Evolutionary conservation across 345 rosid genomes (phyloP).

Genomic region (Turnera subulata): DNA sequence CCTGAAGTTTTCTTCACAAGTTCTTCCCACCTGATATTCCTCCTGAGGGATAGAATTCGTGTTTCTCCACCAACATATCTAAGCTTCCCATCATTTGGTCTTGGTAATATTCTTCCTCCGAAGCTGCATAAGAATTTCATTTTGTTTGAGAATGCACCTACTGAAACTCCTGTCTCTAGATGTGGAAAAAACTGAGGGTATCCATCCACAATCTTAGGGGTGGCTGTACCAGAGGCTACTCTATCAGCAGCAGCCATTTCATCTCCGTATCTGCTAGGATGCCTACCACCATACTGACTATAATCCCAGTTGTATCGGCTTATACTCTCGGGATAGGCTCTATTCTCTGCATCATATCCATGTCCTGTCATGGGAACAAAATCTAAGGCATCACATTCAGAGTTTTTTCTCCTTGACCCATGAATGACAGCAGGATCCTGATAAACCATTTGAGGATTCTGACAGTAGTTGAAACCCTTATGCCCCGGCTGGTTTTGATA

Average conservation of each 20-base stretch:
- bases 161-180: slow-evolving; percentile 23
- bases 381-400: slow-evolving; percentile 35
- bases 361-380: slow-evolving; percentile 24
- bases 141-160: slow-evolving; percentile 28
- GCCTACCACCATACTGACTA: slow-evolving; percentile 22
- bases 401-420: slow-evolving; percentile 38
- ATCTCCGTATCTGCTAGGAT: slow-evolving; percentile 17
- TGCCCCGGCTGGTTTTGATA: slow-evolving; percentile 17
- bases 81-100: slow-evolving; percentile 81
- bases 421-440: slow-evolving; percentile 38
- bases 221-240: slow-evolving; percentile 8
- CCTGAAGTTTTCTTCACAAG: slow-evolving; percentile 59
- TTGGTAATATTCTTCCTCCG: slow-evolving; percentile 72
- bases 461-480: slow-evolving; percentile 20
- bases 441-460: slow-evolving; percentile 28
- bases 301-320: slow-evolving; percentile 26
- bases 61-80: slow-evolving; percentile 93
- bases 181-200: slow-evolving; percentile 40
- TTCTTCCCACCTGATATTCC: slow-evolving; percentile 48
- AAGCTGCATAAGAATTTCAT: slow-evolving; percentile 86
- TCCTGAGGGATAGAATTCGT: slow-evolving; percentile 63
- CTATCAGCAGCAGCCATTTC: slow-evolving; percentile 13
- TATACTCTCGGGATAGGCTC: slow-evolving; percentile 19
- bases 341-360: slow-evolving; percentile 25
- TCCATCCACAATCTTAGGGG: slow-evolving; percentile 16